Percentiles rank a stretch among this genome's conserved stretches.
Conservation (phyloP, 1,139 yeast species). For the Geotrichum australiense region DNA sequence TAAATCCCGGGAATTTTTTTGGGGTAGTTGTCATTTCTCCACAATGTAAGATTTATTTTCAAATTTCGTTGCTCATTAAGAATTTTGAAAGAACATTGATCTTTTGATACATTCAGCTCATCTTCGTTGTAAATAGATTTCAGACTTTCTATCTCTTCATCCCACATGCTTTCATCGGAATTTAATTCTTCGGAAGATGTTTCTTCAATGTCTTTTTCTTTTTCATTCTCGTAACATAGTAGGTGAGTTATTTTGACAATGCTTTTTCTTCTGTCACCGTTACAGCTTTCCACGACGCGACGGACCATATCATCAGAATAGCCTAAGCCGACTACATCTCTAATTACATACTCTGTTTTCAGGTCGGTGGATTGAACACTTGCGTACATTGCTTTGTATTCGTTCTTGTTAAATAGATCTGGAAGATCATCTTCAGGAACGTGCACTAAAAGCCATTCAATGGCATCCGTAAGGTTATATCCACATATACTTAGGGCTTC, state of each 20-base stretch:
- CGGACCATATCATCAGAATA: conserved; percentile 59
- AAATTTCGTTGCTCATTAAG: conserved; percentile 14
- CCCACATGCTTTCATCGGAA: conserved; percentile 45
- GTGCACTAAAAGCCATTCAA: conserved; percentile 82
- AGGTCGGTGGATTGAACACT: conserved; percentile 36
- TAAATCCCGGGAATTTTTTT: conserved; percentile 31
- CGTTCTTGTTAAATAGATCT: conserved; percentile 32
- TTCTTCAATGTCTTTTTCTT: conserved; percentile 9
- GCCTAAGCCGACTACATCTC: conserved; percentile 59
- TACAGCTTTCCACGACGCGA: conserved; percentile 39
- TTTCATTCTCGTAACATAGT: conserved; percentile 30
- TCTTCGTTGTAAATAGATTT: conserved; percentile 44
- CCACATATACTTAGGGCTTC: conserved; percentile 64
- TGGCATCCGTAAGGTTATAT: conserved; percentile 40
- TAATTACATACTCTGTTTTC: conserved; percentile 43
- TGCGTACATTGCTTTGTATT: conserved; percentile 31
- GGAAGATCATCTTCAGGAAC: conserved; percentile 95
- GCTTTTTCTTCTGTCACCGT: conserved; percentile 46
- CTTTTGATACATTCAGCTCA: conserved; percentile 12
- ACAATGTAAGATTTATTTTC: conserved; percentile 18
- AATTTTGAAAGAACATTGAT: conserved; percentile 17
- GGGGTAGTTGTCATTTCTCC: conserved; percentile 28
- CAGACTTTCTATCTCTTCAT: conserved; percentile 69
- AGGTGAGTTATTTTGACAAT: conserved; percentile 38
- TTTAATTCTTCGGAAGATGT: conserved; percentile 11